Percentiles rank a stretch among this genome's conserved stretches.
Conservation (phyloP, 345 rosid genomes). For the Erysimum cheiranthoides region DNA sequence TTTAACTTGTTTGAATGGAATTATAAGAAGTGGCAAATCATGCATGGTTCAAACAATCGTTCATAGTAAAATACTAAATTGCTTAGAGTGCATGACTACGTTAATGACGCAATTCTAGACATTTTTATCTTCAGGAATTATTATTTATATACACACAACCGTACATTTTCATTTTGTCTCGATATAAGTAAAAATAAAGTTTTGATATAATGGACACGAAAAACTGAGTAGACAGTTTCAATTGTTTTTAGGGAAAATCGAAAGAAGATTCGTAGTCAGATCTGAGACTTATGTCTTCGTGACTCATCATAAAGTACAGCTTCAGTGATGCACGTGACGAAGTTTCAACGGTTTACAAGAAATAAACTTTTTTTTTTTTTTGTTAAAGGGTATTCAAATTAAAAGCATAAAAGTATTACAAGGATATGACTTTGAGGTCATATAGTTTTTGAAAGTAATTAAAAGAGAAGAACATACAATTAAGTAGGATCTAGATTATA, state of each 20-base stretch:
- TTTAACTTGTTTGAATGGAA: constrained; percentile 24
- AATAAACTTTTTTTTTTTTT: neutral
- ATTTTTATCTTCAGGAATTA: neutral
- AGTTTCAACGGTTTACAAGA: neutral
- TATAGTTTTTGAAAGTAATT: no score
- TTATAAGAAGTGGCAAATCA: constrained; percentile 4
- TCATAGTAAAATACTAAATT: neutral
- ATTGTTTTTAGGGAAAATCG: constrained; percentile 1
- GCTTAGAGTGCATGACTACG: constrained; percentile 16
- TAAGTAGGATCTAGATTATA: no score
- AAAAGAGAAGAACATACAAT: no score
- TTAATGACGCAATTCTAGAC: constrained; percentile 23
- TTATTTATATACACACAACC: neutral
- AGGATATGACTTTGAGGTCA: no score
- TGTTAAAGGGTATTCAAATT: no score
- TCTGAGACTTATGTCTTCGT: constrained; percentile 27
- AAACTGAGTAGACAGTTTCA: constrained; percentile 16
- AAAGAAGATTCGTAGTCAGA: constrained; percentile 25
- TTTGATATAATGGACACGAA: neutral
- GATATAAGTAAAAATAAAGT: neutral
- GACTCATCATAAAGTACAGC: constrained; percentile 5
- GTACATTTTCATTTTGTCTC: neutral
- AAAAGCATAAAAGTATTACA: no score
- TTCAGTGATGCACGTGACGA: constrained; percentile 1
- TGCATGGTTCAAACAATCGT: neutral